A percentile compares a stretch with the other conserved stretches of the same genome.
phyloP scores from a whole-genome alignment of 257 asterid genomes.

The Jacaranda copaia region DNA sequence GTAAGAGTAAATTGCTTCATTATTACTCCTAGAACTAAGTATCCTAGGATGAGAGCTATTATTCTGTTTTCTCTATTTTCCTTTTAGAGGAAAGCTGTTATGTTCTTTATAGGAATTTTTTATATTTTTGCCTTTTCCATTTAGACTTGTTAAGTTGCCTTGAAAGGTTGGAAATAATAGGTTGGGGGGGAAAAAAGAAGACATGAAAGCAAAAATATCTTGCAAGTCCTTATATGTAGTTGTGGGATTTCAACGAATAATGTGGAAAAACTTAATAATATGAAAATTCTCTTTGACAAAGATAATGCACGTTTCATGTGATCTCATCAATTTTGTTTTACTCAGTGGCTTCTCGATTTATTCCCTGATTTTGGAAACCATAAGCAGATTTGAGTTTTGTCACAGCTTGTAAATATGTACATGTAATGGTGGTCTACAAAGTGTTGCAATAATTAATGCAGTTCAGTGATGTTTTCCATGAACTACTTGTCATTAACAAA shows the following conservation, averaged over 20 bases:
- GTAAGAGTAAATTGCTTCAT: too few relatives aligned
- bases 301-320: slow-evolving; percentile 8
- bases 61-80: too few relatives aligned
- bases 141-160: background rate
- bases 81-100: too few relatives aligned
- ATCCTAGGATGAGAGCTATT: too few relatives aligned
- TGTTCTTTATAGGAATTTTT: too few relatives aligned
- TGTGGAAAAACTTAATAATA: slow-evolving; percentile 5
- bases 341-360: background rate
- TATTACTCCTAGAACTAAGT: too few relatives aligned
- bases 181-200: background rate
- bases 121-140: background rate
- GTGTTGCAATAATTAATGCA: background rate
- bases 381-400: slow-evolving; percentile 13
- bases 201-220: background rate
- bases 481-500: slow-evolving; percentile 25
- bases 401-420: background rate
- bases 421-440: background rate
- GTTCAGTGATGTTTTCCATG: background rate
- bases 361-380: slow-evolving; percentile 26
- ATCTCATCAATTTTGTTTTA: background rate
- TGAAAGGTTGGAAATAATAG: background rate
- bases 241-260: background rate
- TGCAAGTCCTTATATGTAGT: background rate
- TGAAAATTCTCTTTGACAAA: slow-evolving; percentile 13